phyloP scores from a whole-genome alignment of 148 eudicot species.

The Nyssa sinensis region DNA sequence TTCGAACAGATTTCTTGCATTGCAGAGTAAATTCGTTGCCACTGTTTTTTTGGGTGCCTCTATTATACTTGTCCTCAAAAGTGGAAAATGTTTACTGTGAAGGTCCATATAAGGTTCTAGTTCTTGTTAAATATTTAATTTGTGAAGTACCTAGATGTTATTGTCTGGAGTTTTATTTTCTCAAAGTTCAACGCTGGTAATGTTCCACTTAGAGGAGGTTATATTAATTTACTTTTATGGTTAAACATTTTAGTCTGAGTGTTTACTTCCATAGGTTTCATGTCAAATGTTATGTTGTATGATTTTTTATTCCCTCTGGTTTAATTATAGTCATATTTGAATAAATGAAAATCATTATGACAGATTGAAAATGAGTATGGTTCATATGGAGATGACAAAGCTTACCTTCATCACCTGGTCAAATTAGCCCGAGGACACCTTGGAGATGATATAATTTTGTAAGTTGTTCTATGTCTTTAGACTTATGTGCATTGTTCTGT shows the following conservation, averaged over 20 bases:
- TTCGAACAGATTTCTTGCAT: neutral
- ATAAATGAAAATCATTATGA: constrained; percentile 25
- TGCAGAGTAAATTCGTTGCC: neutral
- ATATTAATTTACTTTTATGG: neutral
- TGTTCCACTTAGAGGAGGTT: neutral
- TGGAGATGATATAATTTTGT: constrained; percentile 69
- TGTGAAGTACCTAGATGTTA: neutral
- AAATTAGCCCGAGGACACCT: constrained; percentile 64
- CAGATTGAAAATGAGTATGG: constrained; percentile 98
- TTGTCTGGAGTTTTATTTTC: neutral
- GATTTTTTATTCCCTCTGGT: neutral
- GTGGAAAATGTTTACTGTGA: neutral
- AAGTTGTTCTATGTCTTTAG: constrained; percentile 28
- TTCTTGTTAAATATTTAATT: neutral
- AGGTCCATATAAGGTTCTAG: neutral
- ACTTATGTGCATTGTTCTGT: neutral
- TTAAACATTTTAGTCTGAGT: neutral
- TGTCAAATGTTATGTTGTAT: neutral
- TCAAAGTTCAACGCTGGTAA: neutral
- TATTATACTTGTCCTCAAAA: constrained; percentile 4
- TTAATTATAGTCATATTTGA: constrained; percentile 8
- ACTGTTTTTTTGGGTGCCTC: neutral
- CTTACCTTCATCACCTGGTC: constrained; percentile 73
- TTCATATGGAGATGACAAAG: constrained; percentile 87
- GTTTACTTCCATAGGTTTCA: neutral